Evolutionary conservation across 257 asterid species (phyloP), one percentile per base, ranked within the genome.

Genomic region (Penstemon newberryi): DNA sequence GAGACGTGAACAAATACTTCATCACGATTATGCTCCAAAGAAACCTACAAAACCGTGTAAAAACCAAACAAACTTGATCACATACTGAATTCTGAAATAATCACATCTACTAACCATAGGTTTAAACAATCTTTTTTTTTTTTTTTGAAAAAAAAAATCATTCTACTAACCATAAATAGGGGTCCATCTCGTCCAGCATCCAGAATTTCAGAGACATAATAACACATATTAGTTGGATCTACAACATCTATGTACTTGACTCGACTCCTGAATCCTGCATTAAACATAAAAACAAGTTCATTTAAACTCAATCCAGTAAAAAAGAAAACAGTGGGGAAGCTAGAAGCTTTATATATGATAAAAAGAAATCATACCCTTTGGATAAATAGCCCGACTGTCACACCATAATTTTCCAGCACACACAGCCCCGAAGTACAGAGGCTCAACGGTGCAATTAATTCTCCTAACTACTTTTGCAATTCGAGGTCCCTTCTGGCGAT

Each of bases 401-500:
- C 95, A 84, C 99, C 99, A 93, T 60, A 84, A 75, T 69, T 81
- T 85, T 70, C 95, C 95, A 74, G 75, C 73, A 56, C 73, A 76
- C 54, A 93, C 84, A 60, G 54, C 69, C 70, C 99, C 99, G 71
- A 76, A 85, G 55, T 81, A 83, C 79, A 88, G 74, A 60, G 86
- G 83, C 75, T 93, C 96, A 19, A 89, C 92, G 62, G 79, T 90
- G 88, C 97, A 93, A 75, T 75, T 87, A 67, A 93, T 86, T 69
- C 97, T 86, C 82, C 97, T 83, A 56, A 93, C 88, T 56, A 94
- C 96, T 79, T 87, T 94, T 7, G 99, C 99, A 67, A 94, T 91
- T 60, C 99, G 97, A 70, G 99, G 99, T 42, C 99, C 99, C 82
- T 87, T 91, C 80, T 87, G 96, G 68, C 97, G 95, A 75, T 70